Base-by-base conservation (phyloP, 2,329 filamentous ascomycete species). In the Colletotrichum sp. region DNA sequence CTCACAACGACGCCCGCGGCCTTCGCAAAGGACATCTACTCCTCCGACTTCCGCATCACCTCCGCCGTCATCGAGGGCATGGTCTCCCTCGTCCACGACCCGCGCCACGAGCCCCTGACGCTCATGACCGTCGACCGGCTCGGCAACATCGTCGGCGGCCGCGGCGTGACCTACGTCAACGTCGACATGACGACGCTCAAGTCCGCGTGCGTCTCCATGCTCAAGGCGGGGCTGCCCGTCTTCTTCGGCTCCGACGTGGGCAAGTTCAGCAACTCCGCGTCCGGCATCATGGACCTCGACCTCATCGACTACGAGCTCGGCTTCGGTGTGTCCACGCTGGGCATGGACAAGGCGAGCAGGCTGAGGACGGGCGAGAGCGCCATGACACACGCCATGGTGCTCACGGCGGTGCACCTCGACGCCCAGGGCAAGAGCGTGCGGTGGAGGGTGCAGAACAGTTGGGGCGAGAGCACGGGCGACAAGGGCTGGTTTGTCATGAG, bases 321-420 rank as follows among this genome's bases (percentile, higher is more conserved):
- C n/a, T 95, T 98, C 85, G 95, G 96, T 80, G 89, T 95, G 76
- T 89, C 88, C 71, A 87, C 98, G 28, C 88, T 96, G 10, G 92
- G 91, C 21, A 90, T 98, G 90, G 91, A 87, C 80, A 98, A 98
- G 85, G 93, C 94, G 1, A 90, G 95, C 80, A 88, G 95, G 5
- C 86, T 98, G 61, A 87, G 90, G 80, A 93, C 93, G 1, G 92
- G 94, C 13, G 95, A 98, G 85, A 93, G 91, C 70, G 89, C 91
- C 67, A 98, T 98, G 95, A 98, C 95, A 1, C 96, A 98, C 81
- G 96, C 96, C 6, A 98, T 98, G 96, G 95, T 98, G 0, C 85
- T 98, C 77, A 98, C 95, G 4, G 96, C 92, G 1, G 96, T 98
- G 61, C 95, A 98, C 81, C 83, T 98, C 4, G 93, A 94, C 75